Conservation (phyloP, 306 rosid species). For the Parietaria judaica region DNA sequence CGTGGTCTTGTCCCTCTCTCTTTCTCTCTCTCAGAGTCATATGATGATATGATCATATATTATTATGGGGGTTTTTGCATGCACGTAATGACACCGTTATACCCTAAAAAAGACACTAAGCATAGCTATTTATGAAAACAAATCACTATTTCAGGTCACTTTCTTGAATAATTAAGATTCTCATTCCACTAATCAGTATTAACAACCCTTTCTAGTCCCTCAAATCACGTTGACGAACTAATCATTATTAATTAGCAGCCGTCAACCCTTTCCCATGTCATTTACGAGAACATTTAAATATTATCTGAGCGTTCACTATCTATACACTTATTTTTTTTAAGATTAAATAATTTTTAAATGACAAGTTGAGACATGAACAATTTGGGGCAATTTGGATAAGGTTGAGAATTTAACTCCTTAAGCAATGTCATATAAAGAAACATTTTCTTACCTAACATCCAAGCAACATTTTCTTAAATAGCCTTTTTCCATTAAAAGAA, state of each 20-base stretch:
- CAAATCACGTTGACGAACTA: neutral
- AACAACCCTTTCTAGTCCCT: no score
- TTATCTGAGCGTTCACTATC: no score
- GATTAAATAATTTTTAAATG: neutral
- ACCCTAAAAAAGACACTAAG: neutral
- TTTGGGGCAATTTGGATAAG: neutral
- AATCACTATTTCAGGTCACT: conserved; percentile 1
- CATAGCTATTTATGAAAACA: neutral
- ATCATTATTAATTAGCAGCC: conserved; percentile 4
- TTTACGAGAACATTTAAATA: no score
- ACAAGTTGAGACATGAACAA: neutral
- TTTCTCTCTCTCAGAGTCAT: neutral
- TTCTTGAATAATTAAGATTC: neutral
- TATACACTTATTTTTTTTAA: no score
- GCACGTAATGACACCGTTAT: conserved; percentile 11
- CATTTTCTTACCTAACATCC: neutral
- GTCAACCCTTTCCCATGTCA: neutral
- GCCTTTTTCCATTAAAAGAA: no score
- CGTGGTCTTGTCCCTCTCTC: conserved; percentile 27
- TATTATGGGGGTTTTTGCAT: conserved; percentile 2
- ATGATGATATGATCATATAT: neutral
- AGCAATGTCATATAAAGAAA: neutral
- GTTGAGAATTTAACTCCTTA: no score
- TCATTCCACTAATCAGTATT: neutral
- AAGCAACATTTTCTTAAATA: no score